A percentile compares a stretch with the other conserved stretches of the same genome.
Evolutionary conservation across 2,329 filamentous ascomycete genomes (phyloP).

Genomic region (Pyricularia grisea): DNA sequence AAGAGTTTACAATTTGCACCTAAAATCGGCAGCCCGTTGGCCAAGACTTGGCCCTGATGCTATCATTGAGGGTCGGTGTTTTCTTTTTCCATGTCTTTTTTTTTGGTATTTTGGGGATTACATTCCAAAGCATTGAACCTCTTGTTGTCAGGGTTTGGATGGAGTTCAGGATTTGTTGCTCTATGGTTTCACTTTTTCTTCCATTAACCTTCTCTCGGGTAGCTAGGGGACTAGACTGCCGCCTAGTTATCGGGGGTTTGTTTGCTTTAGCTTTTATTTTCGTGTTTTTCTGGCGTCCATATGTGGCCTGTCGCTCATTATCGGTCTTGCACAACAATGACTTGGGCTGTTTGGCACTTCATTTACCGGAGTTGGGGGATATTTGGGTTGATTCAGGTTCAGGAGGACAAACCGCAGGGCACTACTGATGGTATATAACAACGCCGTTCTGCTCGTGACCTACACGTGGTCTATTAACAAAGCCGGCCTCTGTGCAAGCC

Average conservation of each 20-base stretch:
- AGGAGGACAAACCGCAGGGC: neutral
- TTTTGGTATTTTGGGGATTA: neutral
- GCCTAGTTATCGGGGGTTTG: neutral
- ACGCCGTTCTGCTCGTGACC: neutral
- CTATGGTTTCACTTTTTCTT: neutral
- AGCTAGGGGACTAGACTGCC: neutral
- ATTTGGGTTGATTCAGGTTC: neutral
- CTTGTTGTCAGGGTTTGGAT: neutral
- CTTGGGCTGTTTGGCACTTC: neutral
- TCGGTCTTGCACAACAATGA: neutral
- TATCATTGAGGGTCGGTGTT: neutral
- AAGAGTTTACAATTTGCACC: slow-evolving; percentile 74
- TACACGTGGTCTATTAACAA: neutral
- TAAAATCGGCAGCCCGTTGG: slow-evolving; percentile 63
- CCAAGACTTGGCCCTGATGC: slow-evolving; percentile 36
- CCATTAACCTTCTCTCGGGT: neutral
- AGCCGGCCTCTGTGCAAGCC: neutral
- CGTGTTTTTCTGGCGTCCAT: neutral
- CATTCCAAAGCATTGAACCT: neutral
- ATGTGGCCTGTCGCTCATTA: neutral
- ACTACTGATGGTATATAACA: neutral
- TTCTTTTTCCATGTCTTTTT: neutral
- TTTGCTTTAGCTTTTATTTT: neutral
- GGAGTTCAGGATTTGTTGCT: neutral
- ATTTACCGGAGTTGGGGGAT: neutral